Percentiles rank a stretch among this genome's conserved stretches.
Evolutionary conservation across 2,329 filamentous ascomycete species (phyloP).

Genomic region (Dryadomyces sulphureus): DNA sequence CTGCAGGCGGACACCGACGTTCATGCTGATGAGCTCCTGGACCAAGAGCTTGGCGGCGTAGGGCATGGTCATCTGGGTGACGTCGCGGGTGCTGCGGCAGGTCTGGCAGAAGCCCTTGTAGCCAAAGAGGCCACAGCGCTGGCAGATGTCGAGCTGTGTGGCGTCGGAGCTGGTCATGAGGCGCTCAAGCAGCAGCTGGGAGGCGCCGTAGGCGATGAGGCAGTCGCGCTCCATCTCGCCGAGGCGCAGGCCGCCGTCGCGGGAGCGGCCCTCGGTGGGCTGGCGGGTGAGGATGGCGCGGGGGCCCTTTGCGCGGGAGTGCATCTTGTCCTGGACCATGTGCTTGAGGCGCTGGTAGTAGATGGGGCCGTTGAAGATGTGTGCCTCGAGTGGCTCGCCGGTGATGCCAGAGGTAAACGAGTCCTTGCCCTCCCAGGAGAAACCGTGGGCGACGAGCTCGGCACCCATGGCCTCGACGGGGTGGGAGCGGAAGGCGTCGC

Average conservation of each 20-base stretch:
- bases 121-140: constrained; percentile 86
- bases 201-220: constrained; percentile 90
- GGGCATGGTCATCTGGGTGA: constrained; percentile 89
- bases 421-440: constrained; percentile 94
- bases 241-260: constrained; percentile 80
- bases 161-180: constrained; percentile 91
- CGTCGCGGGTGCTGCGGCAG: constrained; percentile 70
- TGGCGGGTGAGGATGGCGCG: constrained; percentile 86
- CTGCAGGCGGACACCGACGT: constrained; percentile 84
- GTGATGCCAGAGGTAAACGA: constrained; percentile 92
- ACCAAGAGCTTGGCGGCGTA: constrained; percentile 94
- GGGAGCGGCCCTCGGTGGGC: constrained; percentile 86
- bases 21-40: constrained; percentile 96
- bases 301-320: constrained; percentile 80
- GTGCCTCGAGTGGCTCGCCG: constrained; percentile 82
- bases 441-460: constrained; percentile 73
- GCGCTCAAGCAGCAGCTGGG: constrained; percentile 78
- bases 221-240: constrained; percentile 99
- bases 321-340: constrained; percentile 99
- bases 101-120: constrained; percentile 91
- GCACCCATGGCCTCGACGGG: constrained; percentile 79
- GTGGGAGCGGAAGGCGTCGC: constrained; percentile 68
- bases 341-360: constrained; percentile 99
- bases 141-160: constrained; percentile 84
- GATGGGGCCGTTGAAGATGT: constrained; percentile 97